A percentile compares a stretch with the other conserved stretches of the same genome.
These are phyloP conservation scores for Yamadazyma kanchanaburiensis DNA, from an alignment of 1,139 yeast species.

Conservation along the genomic window DNA sequence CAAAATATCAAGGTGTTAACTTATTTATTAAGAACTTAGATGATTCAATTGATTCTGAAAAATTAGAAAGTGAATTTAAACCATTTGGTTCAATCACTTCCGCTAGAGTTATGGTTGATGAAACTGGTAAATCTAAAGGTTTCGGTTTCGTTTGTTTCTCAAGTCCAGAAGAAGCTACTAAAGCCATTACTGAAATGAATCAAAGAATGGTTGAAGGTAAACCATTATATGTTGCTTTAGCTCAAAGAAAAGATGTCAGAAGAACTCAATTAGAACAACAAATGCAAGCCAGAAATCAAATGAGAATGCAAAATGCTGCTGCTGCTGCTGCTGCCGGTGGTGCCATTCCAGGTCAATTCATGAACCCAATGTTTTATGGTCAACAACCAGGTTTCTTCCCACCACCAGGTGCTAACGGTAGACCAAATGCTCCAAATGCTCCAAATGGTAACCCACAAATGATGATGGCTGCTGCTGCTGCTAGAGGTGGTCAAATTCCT, in stretches of 20 bases:
- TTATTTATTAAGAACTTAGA: slow-evolving; percentile 95
- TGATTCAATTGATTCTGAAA: slow-evolving; percentile 87
- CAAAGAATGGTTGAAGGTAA: slow-evolving; percentile 94
- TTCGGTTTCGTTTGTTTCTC: slow-evolving; percentile 99
- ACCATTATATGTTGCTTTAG: slow-evolving; percentile 97
- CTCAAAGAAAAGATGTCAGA: slow-evolving; percentile 98
- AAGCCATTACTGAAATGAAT: slow-evolving; percentile 98
- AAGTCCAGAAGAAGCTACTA: slow-evolving; percentile 97
- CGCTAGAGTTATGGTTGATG: slow-evolving; percentile 95
- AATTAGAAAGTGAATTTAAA: slow-evolving; percentile 86
- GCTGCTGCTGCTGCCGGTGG: slow-evolving; percentile 81
- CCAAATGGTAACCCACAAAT: slow-evolving; percentile 54
- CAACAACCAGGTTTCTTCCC: slow-evolving; percentile 85
- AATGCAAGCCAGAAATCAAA: slow-evolving; percentile 96
- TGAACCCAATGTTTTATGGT: slow-evolving; percentile 92
- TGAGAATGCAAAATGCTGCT: slow-evolving; percentile 95
- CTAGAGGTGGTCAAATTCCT: slow-evolving; percentile 60
- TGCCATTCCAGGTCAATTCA: slow-evolving; percentile 93
- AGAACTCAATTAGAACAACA: slow-evolving; percentile 97
- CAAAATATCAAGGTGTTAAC: slow-evolving; percentile 97
- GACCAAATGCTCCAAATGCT: slow-evolving; percentile 48
- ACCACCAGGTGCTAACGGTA: slow-evolving; percentile 50
- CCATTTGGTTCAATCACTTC: slow-evolving; percentile 95
- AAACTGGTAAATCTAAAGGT: slow-evolving; percentile 93
- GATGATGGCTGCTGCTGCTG: slow-evolving; percentile 7